phyloP scores from a whole-genome alignment of 2,329 filamentous ascomycete genomes.

The Allantophomopsis cytisporea region DNA sequence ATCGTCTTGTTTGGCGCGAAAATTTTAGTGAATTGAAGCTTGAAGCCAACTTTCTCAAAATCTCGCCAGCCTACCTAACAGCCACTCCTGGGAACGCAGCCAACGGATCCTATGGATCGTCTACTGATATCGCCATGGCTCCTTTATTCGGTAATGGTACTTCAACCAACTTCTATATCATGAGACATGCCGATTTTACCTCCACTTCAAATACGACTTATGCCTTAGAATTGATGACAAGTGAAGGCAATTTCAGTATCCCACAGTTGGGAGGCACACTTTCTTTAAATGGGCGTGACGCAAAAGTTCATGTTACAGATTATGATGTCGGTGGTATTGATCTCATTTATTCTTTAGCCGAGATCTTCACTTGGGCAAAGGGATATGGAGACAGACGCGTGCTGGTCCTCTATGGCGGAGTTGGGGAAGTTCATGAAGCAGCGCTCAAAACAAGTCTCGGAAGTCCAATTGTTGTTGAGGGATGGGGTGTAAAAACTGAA shows the following conservation, averaged over 20 bases:
- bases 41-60: constrained; percentile 60
- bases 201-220: constrained; percentile 43
- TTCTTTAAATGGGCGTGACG: constrained; percentile 47
- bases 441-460: constrained; percentile 25
- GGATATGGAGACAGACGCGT: constrained; percentile 44
- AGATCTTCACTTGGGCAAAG: constrained; percentile 57
- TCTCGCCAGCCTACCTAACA: constrained; percentile 57
- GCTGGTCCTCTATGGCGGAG: constrained; percentile 49
- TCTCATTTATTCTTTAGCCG: constrained; percentile 56
- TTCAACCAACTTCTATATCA: constrained; percentile 47
- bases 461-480: constrained; percentile 18
- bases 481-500: constrained; percentile 15
- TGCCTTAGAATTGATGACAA: constrained; percentile 42
- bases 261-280: constrained; percentile 40
- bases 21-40: constrained; percentile 75
- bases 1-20: constrained; percentile 52
- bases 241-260: constrained; percentile 38
- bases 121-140: constrained; percentile 34
- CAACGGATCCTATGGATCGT: constrained; percentile 34
- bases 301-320: constrained; percentile 53
- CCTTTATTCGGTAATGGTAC: constrained; percentile 39
- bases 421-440: constrained; percentile 49
- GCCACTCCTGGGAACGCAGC: constrained; percentile 35
- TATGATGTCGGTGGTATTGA: constrained; percentile 46
- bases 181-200: constrained; percentile 54